Conservation (phyloP, 257 asterid species). For the Solanum medicagineum region DNA sequence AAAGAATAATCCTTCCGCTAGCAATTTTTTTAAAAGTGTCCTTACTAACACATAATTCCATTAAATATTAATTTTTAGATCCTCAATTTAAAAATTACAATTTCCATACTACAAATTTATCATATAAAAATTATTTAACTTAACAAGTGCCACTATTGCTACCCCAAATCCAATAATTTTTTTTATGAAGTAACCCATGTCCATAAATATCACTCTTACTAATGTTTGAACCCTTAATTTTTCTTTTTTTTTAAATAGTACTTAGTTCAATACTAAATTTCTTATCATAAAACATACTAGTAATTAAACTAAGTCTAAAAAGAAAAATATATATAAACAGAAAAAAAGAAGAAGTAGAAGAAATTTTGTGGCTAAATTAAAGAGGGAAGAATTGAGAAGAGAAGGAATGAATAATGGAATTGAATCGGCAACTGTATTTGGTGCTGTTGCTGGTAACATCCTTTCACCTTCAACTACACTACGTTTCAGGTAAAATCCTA, state of each 20-base stretch:
- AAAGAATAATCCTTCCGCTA: not conserved
- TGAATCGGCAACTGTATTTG: not conserved
- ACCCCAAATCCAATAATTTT: no score
- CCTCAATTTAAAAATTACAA: not conserved
- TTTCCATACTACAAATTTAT: no score
- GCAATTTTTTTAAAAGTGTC: not conserved
- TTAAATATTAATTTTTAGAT: not conserved
- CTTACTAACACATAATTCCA: not conserved
- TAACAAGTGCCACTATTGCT: no score
- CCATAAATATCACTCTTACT: no score
- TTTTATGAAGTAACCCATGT: no score
- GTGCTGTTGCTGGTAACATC: not conserved
- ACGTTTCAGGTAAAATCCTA: slow-evolving; percentile 1
- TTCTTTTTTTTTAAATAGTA: no score
- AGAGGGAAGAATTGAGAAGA: not conserved
- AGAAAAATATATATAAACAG: not conserved
- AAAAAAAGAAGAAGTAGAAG: no score
- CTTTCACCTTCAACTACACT: not conserved
- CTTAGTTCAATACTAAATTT: no score
- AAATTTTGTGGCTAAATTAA: not conserved
- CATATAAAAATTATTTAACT: no score
- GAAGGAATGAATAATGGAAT: not conserved
- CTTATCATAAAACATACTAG: no score
- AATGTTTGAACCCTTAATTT: no score
- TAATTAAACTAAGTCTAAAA: not conserved